phyloP scores from a whole-genome alignment of 129 eudicot species.

The sunflower (Helianthus annuus) region HanXRQr2.0-SUNRISE NC_035444.2:81817745-81818244 shows the following conservation, averaged over 20 bases:
- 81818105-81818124: background rate
- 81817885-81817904: background rate
- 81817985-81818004: background rate
- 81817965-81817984: background rate
- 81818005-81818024: background rate
- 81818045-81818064: no score
- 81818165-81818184: background rate
- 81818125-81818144: background rate
- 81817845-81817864: constrained; percentile 44
- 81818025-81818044: no score
- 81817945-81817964: background rate
- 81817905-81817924: background rate
- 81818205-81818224: constrained; percentile 52
- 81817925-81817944: background rate
- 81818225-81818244: constrained; percentile 39
- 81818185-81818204: background rate
- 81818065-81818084: no score
- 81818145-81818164: background rate
- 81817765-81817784: background rate
- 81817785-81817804: background rate
- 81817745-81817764: background rate
- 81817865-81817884: background rate
- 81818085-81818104: no score
- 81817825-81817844: constrained; percentile 38
- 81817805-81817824: constrained; percentile 29